Conservation (phyloP, 306 rosid genomes). For the Quercus berberidifolia region DNA sequence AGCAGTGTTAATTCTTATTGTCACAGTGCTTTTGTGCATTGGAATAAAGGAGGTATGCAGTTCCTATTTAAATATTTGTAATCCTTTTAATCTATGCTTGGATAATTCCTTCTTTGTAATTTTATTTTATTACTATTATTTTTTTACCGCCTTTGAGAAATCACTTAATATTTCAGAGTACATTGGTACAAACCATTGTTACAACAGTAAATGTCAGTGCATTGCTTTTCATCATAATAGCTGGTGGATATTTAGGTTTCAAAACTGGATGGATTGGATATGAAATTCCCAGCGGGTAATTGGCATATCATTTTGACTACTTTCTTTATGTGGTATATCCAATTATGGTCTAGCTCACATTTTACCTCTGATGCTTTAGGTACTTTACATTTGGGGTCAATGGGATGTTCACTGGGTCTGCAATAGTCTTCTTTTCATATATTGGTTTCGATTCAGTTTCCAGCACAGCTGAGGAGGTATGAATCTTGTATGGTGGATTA, state of each 20-base stretch:
- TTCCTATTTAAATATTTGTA: background rate
- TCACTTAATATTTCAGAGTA: conserved; percentile 52
- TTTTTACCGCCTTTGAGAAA: conserved; percentile 7
- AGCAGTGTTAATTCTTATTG: conserved; percentile 48
- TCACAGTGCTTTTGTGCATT: conserved; percentile 53
- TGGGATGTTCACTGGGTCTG: conserved; percentile 64
- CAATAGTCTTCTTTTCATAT: conserved; percentile 71
- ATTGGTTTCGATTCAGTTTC: conserved; percentile 72
- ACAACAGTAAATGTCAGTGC: conserved; percentile 53
- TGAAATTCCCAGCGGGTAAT: conserved; percentile 62
- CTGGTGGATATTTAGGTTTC: conserved; percentile 66
- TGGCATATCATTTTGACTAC: conserved; percentile 7
- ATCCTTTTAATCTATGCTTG: background rate
- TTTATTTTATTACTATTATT: background rate
- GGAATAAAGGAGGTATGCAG: conserved; percentile 64
- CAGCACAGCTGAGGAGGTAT: conserved; percentile 79
- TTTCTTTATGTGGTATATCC: conserved; percentile 6
- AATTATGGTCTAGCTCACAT: conserved; percentile 4
- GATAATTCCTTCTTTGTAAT: background rate
- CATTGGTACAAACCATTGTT: conserved; percentile 55
- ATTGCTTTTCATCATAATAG: conserved; percentile 53
- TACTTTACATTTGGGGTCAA: conserved; percentile 62
- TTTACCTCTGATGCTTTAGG: conserved; percentile 35
- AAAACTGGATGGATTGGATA: conserved; percentile 71
- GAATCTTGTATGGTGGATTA: conserved; percentile 14